Evolutionary conservation across 495 filamentous ascomycete genomes (phyloP), one percentile per base, ranked within the genome.

Genomic region (Thozetella sp.): DNA sequence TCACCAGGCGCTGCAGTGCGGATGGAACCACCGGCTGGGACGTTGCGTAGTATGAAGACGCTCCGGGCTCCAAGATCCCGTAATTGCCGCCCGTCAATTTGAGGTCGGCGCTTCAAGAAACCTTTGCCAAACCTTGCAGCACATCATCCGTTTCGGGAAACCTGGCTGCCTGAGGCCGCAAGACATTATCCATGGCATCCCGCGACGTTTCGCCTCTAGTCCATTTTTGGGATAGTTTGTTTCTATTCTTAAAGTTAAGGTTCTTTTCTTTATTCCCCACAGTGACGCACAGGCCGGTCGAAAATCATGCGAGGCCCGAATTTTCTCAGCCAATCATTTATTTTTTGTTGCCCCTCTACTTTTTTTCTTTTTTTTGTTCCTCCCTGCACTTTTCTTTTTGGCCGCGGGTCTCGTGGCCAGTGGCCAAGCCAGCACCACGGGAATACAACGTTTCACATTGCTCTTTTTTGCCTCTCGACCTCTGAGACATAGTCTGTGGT

Each of bases 201-300:
- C 37, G 22, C 25, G 22, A 55, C 23, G 22, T 56, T 48, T 37
- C 12, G 15, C 25, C 53, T 51, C 40, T 58, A 57, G 54, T 25
- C 58, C 52, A 11, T 1, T 25, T 70, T 27, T 6, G 56, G 64
- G 10, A 20, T 67, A 64, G 62, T 12, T 25, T 43, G 61, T 62
- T 70, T 66, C 69, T 71, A 71, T 70, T 67, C 63, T 68, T 68
- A 53, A 67, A 65, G 46, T 60, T 69, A 69, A 69, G 55, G 60
- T 66, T 70, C 57, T 57, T 62, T 48, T 48, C n/a, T n/a, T n/a
- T n/a, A n/a, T 53, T 57, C 37, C 54, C 15, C 37, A 48, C 17
- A 27, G 19, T 25, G 22, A 30, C 9, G 15, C 43, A 48, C 43
- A 6, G 9, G 30, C 30, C 30, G 30, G 17, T 17, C 17, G 30